A percentile compares a stretch with the other conserved stretches of the same genome.
These are phyloP conservation scores for Coemansia sp. DNA, from an alignment of 192 early-diverging fungal genomes.

Conservation along the genomic window DNA sequence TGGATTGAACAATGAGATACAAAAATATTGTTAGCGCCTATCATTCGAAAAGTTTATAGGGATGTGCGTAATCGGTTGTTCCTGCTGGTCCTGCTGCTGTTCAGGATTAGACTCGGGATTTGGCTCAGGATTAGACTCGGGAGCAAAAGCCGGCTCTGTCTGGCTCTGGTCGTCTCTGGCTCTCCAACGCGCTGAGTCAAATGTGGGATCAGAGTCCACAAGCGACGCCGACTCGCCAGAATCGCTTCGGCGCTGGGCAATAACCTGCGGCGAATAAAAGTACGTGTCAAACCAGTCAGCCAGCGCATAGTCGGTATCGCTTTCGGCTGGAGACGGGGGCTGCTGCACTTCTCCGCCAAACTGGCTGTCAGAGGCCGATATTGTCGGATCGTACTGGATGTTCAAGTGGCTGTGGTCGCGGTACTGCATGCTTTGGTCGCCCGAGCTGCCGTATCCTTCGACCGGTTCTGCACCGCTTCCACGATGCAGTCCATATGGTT, in stretches of 20 bases:
- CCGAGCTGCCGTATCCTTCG: neutral
- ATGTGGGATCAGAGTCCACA: slow-evolving; percentile 34
- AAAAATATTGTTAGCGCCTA: neutral
- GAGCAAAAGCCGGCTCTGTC: neutral
- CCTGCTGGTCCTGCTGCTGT: neutral
- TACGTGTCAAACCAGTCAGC: slow-evolving; percentile 51
- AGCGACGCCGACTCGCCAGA: slow-evolving; percentile 22
- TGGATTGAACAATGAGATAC: too few species aligned
- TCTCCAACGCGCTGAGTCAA: slow-evolving; percentile 25
- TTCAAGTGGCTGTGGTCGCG: slow-evolving; percentile 47
- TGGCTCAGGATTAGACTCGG: neutral
- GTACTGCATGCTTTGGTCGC: slow-evolving; percentile 7
- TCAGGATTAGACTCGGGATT: neutral
- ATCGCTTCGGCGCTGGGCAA: slow-evolving; percentile 1
- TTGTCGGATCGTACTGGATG: slow-evolving; percentile 44
- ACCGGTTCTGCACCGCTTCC: neutral
- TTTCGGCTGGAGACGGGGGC: neutral
- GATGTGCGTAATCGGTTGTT: slow-evolving; percentile 4
- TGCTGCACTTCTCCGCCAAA: slow-evolving; percentile 9
- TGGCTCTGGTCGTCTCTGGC: neutral
- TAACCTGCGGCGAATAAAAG: slow-evolving; percentile 23
- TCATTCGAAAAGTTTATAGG: slow-evolving; percentile 16
- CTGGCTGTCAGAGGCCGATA: slow-evolving; percentile 14
- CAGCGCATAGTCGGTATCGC: slow-evolving; percentile 8
- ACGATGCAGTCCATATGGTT: neutral